phyloP scores from a whole-genome alignment of 441 rosid genomes.

The Aleurites moluccanus region DNA sequence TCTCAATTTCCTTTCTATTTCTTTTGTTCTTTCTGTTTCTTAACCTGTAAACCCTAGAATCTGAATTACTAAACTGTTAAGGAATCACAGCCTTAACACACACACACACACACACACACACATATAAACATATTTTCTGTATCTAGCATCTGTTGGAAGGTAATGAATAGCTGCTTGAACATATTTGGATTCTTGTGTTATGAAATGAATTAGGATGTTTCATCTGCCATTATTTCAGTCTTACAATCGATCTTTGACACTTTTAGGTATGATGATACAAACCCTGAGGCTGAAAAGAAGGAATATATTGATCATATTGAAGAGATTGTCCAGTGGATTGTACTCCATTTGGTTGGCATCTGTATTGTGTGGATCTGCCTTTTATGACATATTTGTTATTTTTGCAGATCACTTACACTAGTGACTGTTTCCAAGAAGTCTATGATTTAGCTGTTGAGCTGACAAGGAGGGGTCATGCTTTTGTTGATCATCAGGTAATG shows the following conservation, averaged over 20 bases:
- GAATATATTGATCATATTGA: constrained; percentile 93
- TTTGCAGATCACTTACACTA: constrained; percentile 86
- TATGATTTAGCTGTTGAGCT: constrained; percentile 92
- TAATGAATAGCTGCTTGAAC: background rate
- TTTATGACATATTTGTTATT: constrained; percentile 18
- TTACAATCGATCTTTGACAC: constrained; percentile 16
- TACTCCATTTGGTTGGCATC: background rate
- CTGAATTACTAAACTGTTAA: too few relatives aligned
- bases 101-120: too few relatives aligned
- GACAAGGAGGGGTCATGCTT: constrained; percentile 86
- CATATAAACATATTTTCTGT: too few relatives aligned
- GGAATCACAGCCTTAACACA: too few relatives aligned
- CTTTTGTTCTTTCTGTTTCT: too few relatives aligned
- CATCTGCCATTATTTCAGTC: constrained; percentile 12
- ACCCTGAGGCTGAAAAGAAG: constrained; percentile 97
- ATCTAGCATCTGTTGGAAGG: background rate
- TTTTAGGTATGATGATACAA: constrained; percentile 88
- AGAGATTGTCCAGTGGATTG: constrained; percentile 97
- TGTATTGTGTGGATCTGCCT: background rate
- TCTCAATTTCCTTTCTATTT: too few relatives aligned
- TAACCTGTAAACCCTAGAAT: too few relatives aligned
- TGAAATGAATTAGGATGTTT: background rate
- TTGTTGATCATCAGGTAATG: constrained; percentile 95
- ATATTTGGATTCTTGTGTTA: constrained; percentile 1
- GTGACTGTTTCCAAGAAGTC: constrained; percentile 94